These are phyloP conservation scores for Zasmidium citrigriseum DNA, from an alignment of 2,329 filamentous ascomycete species.

Conservation along the genomic window DNA sequence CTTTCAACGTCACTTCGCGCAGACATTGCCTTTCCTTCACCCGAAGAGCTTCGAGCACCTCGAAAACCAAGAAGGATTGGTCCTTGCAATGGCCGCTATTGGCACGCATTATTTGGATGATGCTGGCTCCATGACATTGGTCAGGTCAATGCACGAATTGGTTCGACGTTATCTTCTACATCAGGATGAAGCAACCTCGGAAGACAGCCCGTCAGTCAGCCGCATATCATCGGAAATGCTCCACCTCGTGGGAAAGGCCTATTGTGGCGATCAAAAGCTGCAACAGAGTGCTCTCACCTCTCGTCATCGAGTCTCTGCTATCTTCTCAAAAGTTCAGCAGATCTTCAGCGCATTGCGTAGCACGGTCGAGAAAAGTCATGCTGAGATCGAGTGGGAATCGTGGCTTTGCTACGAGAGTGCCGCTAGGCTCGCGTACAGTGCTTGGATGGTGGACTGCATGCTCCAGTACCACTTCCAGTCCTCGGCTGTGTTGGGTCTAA, in stretches of 20 bases:
- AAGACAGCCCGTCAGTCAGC: background rate
- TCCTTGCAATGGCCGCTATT: slow-evolving; percentile 32
- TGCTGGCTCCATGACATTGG: slow-evolving; percentile 1
- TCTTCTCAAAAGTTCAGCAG: slow-evolving; percentile 2
- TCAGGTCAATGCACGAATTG: slow-evolving; percentile 21
- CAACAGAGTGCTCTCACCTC: slow-evolving; percentile 2
- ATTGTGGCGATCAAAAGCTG: slow-evolving; percentile 11
- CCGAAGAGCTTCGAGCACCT: slow-evolving; percentile 19
- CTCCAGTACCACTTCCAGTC: slow-evolving; percentile 24
- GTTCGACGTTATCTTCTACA: slow-evolving; percentile 14
- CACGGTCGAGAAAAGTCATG: background rate
- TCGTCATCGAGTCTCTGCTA: slow-evolving; percentile 2
- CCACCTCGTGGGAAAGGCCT: slow-evolving; percentile 15
- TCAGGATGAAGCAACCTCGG: slow-evolving; percentile 2
- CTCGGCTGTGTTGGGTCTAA: slow-evolving; percentile 15
- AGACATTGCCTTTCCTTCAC: slow-evolving; percentile 34
- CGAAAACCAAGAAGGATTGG: slow-evolving; percentile 22
- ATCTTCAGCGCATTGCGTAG: background rate
- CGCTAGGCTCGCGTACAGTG: slow-evolving; percentile 24
- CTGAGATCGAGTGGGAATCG: slow-evolving; percentile 14
- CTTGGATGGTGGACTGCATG: slow-evolving; percentile 30
- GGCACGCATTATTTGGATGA: slow-evolving; percentile 28
- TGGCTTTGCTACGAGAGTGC: slow-evolving; percentile 22
- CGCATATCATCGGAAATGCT: slow-evolving; percentile 9
- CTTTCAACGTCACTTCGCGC: slow-evolving; percentile 33